Percentiles rank a stretch among this genome's conserved stretches.
These are phyloP conservation scores for Penicillium nordicum DNA, from an alignment of 2,329 filamentous ascomycete species.

Conservation along the genomic window DNA sequence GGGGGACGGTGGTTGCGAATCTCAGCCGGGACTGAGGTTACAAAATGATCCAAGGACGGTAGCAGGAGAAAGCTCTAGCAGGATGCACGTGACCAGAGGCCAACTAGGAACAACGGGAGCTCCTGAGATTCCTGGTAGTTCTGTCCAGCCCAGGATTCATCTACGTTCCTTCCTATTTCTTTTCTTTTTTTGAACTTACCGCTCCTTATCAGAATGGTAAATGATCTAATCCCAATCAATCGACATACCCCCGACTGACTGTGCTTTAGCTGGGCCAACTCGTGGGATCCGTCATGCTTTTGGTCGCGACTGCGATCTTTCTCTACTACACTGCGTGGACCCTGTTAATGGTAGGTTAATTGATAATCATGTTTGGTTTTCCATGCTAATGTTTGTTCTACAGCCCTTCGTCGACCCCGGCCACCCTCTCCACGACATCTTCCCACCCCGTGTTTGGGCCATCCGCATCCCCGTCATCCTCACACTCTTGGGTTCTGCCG, in stretches of 20 bases:
- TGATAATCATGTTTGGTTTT: not conserved
- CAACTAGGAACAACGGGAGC: slow-evolving; percentile 17
- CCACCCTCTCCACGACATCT: slow-evolving; percentile 89
- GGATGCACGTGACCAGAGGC: slow-evolving; percentile 17
- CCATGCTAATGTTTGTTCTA: not conserved
- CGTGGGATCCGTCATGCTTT: slow-evolving; percentile 71
- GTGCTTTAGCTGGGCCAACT: slow-evolving; percentile 80
- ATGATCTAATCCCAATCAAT: not conserved
- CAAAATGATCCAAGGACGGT: not conserved
- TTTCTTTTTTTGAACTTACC: slow-evolving; percentile 6
- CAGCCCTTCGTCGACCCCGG: slow-evolving; percentile 96
- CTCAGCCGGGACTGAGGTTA: slow-evolving; percentile 6
- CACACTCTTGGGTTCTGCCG: slow-evolving; percentile 82
- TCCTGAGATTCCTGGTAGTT: slow-evolving; percentile 17
- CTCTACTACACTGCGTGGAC: slow-evolving; percentile 98
- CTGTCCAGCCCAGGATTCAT: slow-evolving; percentile 9
- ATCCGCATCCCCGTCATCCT: slow-evolving; percentile 98
- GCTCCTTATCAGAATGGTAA: slow-evolving; percentile 30
- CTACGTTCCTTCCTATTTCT: slow-evolving; percentile 6
- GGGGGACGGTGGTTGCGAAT: slow-evolving; percentile 8
- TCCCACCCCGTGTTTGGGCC: slow-evolving; percentile 96
- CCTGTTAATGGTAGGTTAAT: slow-evolving; percentile 75
- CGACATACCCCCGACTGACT: slow-evolving; percentile 5
- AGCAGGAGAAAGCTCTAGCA: slow-evolving; percentile 20
- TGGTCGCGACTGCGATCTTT: slow-evolving; percentile 69